Conservation (phyloP, 2,329 filamentous ascomycete genomes). For the Plectosphaerella cucumerina region DNA sequence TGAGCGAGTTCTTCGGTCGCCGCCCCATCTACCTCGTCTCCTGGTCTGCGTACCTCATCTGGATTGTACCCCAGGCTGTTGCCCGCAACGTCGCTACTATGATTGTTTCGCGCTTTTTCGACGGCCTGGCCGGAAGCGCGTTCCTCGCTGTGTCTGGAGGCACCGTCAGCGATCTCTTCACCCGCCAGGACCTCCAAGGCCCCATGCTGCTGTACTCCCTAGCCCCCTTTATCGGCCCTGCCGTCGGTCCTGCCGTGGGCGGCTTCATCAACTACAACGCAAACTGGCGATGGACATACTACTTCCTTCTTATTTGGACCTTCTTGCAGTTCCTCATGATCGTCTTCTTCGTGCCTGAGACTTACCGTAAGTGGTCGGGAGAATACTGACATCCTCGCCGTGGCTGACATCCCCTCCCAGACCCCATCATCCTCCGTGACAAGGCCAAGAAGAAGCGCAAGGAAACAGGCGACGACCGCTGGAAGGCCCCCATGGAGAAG, state of each 20-base stretch:
- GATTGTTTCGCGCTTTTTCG: conserved; percentile 72
- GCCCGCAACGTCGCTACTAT: conserved; percentile 79
- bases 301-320: conserved; percentile 79
- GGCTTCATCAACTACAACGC: conserved; percentile 79
- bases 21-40: conserved; percentile 75
- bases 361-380: conserved; percentile 59
- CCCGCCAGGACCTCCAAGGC: conserved; percentile 61
- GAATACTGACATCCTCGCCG: conserved; percentile 28
- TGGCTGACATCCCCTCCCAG: conserved; percentile 22
- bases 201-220: conserved; percentile 82
- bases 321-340: conserved; percentile 61
- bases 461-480: conserved; percentile 73
- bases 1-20: conserved; percentile 78
- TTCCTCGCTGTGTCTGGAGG: conserved; percentile 75
- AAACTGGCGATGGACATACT: conserved; percentile 80
- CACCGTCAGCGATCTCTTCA: conserved; percentile 79
- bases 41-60: conserved; percentile 72
- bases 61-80: conserved; percentile 76
- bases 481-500: conserved; percentile 74
- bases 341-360: conserved; percentile 75
- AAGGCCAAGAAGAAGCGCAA: conserved; percentile 69
- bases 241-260: conserved; percentile 58
- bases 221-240: conserved; percentile 60
- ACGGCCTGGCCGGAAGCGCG: conserved; percentile 65
- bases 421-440: conserved; percentile 64